These are phyloP conservation scores for Flueggea neowawraea DNA, from an alignment of 441 rosid species.

Conservation along the genomic window DNA sequence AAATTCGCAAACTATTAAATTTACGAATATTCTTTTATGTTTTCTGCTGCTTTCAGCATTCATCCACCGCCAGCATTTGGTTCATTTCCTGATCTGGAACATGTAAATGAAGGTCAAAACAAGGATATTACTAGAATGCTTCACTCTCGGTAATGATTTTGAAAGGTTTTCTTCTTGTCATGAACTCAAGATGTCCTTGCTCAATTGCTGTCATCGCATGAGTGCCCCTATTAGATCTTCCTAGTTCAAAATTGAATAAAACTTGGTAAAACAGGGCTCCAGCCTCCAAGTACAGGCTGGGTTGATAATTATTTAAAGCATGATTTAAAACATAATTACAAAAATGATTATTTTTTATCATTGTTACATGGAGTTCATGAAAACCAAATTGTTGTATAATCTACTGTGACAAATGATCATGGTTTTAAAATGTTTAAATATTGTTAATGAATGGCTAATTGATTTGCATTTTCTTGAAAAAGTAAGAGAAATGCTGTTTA, in stretches of 20 bases:
- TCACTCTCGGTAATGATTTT: conserved; percentile 32
- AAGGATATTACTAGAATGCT: conserved; percentile 18
- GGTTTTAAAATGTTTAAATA: no score
- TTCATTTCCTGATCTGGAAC: conserved; percentile 34
- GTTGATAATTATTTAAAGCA: no score
- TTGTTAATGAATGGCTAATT: not conserved
- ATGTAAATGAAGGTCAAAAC: conserved; percentile 25
- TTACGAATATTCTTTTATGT: not conserved
- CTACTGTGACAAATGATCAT: no score
- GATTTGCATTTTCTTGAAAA: not conserved
- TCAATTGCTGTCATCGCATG: not conserved
- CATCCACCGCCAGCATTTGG: conserved; percentile 62
- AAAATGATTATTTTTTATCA: no score
- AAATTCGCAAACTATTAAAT: not conserved
- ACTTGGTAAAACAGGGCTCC: no score
- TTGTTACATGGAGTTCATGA: no score
- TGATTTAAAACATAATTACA: no score
- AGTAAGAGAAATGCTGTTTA: no score
- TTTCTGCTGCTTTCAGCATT: conserved; percentile 26
- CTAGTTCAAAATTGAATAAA: not conserved
- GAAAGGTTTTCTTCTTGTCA: conserved; percentile 10
- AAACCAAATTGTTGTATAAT: no score
- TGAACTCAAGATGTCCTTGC: not conserved
- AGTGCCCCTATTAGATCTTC: not conserved
- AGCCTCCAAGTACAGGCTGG: no score